These are phyloP conservation scores for Talaromyces sp. DNA, from an alignment of 2,329 filamentous ascomycete genomes.

Conservation along the genomic window DNA sequence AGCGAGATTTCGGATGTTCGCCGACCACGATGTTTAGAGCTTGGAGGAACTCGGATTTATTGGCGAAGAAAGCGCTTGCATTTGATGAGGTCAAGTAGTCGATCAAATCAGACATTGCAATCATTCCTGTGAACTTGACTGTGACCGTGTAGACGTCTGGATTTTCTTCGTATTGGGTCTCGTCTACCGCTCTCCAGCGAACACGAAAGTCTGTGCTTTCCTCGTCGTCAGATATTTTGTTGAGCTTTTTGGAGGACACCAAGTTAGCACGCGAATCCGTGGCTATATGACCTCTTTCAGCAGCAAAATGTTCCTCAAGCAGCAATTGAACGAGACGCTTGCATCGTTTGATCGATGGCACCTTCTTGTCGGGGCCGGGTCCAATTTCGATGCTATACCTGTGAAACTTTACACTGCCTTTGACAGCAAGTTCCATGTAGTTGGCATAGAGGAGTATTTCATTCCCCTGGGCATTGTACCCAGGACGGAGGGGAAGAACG, in stretches of 20 bases:
- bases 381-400: constrained; percentile 31
- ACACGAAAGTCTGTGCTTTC: constrained; percentile 26
- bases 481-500: constrained; percentile 23
- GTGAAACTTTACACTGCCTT: constrained; percentile 16
- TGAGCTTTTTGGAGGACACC: constrained; percentile 31
- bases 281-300: constrained; percentile 30
- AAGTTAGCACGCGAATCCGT: constrained; percentile 41
- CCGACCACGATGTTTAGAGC: constrained; percentile 58
- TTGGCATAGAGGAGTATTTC: constrained; percentile 20
- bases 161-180: constrained; percentile 31
- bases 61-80: constrained; percentile 35
- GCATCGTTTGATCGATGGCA: constrained; percentile 41
- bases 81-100: constrained; percentile 41
- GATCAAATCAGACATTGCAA: constrained; percentile 42
- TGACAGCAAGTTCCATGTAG: constrained; percentile 26
- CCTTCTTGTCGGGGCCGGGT: constrained; percentile 3
- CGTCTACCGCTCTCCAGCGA: constrained; percentile 35
- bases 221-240: constrained; percentile 17
- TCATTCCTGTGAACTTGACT: constrained; percentile 32
- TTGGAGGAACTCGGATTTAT: constrained; percentile 53
- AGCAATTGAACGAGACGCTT: constrained; percentile 49
- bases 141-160: constrained; percentile 36
- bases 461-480: constrained; percentile 19
- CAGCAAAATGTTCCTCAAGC: constrained; percentile 35
- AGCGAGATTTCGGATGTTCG: constrained; percentile 44